phyloP scores from a whole-genome alignment of 1,284 basidiomycete species.

The Cryptococcus sp. region DNA sequence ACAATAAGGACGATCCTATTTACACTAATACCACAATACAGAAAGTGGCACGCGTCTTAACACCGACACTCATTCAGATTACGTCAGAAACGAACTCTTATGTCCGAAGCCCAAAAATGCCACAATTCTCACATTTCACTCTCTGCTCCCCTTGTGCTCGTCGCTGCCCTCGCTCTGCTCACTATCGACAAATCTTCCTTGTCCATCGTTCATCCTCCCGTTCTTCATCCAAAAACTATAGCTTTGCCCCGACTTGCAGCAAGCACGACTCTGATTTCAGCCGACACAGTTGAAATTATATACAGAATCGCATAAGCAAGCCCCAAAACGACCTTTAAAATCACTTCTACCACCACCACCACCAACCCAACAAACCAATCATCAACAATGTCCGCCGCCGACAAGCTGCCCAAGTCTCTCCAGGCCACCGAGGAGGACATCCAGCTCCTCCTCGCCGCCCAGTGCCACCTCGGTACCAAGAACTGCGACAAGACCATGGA shows the following conservation, averaged over 20 bases:
- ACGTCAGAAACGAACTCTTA: neutral
- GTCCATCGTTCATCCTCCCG: neutral
- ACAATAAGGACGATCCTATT: too few species aligned
- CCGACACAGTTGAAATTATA: too few species aligned
- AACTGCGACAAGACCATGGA: constrained; percentile 99
- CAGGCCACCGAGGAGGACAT: constrained; percentile 97
- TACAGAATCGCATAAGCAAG: constrained; percentile 46
- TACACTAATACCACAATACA: too few species aligned
- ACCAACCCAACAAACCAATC: constrained; percentile 16
- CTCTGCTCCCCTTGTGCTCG: neutral
- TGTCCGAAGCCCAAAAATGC: neutral
- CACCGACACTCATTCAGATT: neutral
- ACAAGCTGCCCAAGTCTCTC: constrained; percentile 88
- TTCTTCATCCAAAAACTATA: constrained; percentile 4
- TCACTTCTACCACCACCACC: constrained; percentile 13
- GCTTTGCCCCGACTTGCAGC: constrained; percentile 20
- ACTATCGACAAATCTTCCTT: neutral
- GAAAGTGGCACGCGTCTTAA: too few species aligned
- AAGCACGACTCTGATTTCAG: constrained; percentile 5
- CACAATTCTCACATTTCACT: neutral
- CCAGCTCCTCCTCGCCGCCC: constrained; percentile 88
- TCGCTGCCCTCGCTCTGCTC: constrained; percentile 1
- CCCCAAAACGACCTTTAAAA: constrained; percentile 28
- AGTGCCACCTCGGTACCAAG: constrained; percentile 96
- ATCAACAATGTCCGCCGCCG: constrained; percentile 40